Base-by-base conservation (phyloP, 208 protist species). In the Wallacemonas sp. region DNA sequence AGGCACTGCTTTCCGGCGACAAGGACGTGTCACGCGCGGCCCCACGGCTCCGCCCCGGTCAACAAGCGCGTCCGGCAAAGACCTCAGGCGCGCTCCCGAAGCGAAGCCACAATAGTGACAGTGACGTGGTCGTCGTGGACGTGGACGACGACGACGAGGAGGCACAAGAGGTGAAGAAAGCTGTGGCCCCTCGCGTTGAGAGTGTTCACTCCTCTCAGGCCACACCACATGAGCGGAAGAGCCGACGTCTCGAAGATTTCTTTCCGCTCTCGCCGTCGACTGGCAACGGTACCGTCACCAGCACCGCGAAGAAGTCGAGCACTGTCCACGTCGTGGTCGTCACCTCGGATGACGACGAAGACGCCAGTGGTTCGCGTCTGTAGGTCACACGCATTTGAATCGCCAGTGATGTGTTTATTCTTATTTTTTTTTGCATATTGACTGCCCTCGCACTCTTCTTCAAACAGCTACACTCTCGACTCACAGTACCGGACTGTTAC, bases 201-300 rank as follows among this genome's bases (percentile, higher is more conserved):
- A 34, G n/a, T n/a, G n/a, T n/a, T n/a, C n/a, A n/a, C n/a, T n/a
- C n/a, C n/a, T n/a, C n/a, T n/a, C n/a, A n/a, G n/a, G n/a, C n/a
- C n/a, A n/a, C n/a, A n/a, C n/a, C 41, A 12, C 47, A 26, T 2
- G 27, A 39, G 26, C 26, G 57, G 9, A 44, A 60, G 29, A 36
- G 27, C 34, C 54, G 47, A 6, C 27, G 62, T 38, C 38, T 60
- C 12, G 32, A 67, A 62, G 54, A 43, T 57, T 73, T 55, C 29
- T 79, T 32, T 47, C 44, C 11, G 16, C 47, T 17, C 34, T 47
- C 34, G 48, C 58, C 44, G 3, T 66, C 23, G 27, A 32, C n/a
- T 48, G 3, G 0, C 47, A 55, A 8, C n/a, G 47, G 8, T 49
- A 49, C 8, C 8, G 19, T 26, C 44, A 41, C 36, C 36, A 6